phyloP scores from a whole-genome alignment of 2,329 filamentous ascomycete genomes.

The Fusarium sp. region DNA sequence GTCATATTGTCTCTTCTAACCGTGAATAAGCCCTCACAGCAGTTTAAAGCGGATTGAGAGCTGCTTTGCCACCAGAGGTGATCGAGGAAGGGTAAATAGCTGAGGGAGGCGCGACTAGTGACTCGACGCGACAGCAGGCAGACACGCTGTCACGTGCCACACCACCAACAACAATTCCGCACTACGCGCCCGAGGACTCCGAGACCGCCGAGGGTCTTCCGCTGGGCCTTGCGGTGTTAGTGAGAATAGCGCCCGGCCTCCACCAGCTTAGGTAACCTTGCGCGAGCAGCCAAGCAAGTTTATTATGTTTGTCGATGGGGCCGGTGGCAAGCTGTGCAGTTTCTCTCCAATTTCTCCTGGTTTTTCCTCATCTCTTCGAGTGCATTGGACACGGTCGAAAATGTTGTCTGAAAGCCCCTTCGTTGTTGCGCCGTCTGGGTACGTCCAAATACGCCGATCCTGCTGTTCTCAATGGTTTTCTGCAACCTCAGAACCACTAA shows the following conservation, averaged over 20 bases:
- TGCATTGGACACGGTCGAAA: not conserved
- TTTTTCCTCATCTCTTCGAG: not conserved
- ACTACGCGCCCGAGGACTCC: slow-evolving; percentile 18
- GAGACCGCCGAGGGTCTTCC: slow-evolving; percentile 18
- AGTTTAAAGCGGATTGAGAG: slow-evolving; percentile 10
- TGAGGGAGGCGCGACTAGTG: slow-evolving; percentile 31
- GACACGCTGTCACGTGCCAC: slow-evolving; percentile 44
- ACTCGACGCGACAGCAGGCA: slow-evolving; percentile 43
- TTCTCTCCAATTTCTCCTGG: slow-evolving; percentile 2
- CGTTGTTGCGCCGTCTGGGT: slow-evolving; percentile 25
- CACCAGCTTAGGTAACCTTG: slow-evolving; percentile 41
- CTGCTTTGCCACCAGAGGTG: slow-evolving; percentile 25
- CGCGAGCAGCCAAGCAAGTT: slow-evolving; percentile 20
- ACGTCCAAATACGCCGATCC: slow-evolving; percentile 21
- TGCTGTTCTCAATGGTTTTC: not conserved
- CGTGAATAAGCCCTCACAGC: not conserved
- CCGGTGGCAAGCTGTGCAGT: slow-evolving; percentile 19
- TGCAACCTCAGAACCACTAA: slow-evolving; percentile 28
- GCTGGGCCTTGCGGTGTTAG: slow-evolving; percentile 6
- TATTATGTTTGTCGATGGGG: slow-evolving; percentile 11
- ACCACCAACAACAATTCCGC: not conserved
- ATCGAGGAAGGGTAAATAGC: slow-evolving; percentile 17
- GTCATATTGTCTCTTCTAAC: slow-evolving; percentile 15
- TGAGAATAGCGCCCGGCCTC: slow-evolving; percentile 22
- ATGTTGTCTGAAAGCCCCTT: slow-evolving; percentile 27